A percentile compares a stretch with the other conserved stretches of the same genome.
These are phyloP conservation scores for Kwoniella mangroviensis DNA, from an alignment of 768 basidiomycete genomes.

Conservation along the genomic window DNA sequence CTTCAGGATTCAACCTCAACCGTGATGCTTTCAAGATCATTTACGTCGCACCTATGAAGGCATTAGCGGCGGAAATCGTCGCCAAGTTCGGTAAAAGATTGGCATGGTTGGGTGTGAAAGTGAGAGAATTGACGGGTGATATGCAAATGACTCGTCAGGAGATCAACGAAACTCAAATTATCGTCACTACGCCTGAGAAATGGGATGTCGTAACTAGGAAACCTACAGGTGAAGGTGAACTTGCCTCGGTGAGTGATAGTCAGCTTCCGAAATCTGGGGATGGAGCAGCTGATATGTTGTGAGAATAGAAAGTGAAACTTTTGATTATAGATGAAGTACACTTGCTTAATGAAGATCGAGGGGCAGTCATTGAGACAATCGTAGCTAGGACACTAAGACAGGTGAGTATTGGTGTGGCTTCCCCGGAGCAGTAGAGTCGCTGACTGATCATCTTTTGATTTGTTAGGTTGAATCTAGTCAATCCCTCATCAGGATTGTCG, in stretches of 20 bases:
- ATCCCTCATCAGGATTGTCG: conserved; percentile 93
- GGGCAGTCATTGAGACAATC: conserved; percentile 96
- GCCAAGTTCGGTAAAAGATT: conserved; percentile 89
- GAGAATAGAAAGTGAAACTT: conserved; percentile 77
- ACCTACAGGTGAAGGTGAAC: conserved; percentile 92
- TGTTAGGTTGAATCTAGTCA: conserved; percentile 93
- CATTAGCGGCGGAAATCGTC: conserved; percentile 91
- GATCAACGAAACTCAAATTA: conserved; percentile 93
- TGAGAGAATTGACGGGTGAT: conserved; percentile 93
- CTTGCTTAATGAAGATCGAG: conserved; percentile 94
- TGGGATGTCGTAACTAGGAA: conserved; percentile 99
- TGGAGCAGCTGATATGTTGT: background rate
- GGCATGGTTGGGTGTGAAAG: conserved; percentile 81
- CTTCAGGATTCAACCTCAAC: conserved; percentile 63
- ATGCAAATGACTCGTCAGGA: conserved; percentile 96
- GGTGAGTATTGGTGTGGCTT: conserved; percentile 58
- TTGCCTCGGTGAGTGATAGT: conserved; percentile 73
- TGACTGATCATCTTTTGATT: background rate
- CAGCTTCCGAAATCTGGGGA: conserved; percentile 9
- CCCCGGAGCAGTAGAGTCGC: background rate
- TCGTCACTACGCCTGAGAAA: conserved; percentile 98
- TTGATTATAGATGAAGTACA: conserved; percentile 98
- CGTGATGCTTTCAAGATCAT: conserved; percentile 88
- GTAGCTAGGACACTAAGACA: conserved; percentile 93
- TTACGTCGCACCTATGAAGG: conserved; percentile 99